A percentile compares a stretch with the other conserved stretches of the same genome.
Conservation (phyloP, 306 rosid genomes). For the Sesbania bispinosa region DNA sequence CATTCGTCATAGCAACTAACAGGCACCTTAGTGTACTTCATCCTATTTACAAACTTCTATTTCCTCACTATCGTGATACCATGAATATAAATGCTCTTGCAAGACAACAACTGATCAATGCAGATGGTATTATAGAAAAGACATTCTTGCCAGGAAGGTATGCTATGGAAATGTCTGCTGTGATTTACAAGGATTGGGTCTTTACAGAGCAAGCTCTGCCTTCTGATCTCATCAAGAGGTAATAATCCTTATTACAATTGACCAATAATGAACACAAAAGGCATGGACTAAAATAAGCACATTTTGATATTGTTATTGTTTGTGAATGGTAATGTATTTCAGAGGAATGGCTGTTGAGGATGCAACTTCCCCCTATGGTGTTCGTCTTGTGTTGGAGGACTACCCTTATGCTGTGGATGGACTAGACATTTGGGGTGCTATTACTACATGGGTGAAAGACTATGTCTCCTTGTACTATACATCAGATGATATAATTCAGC, state of each 20-base stretch:
- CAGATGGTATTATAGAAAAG: slow-evolving; percentile 30
- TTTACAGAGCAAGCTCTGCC: slow-evolving; percentile 39
- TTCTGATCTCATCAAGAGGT: slow-evolving; percentile 41
- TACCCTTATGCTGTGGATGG: slow-evolving; percentile 65
- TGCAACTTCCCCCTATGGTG: slow-evolving; percentile 43
- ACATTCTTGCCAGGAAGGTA: slow-evolving; percentile 30
- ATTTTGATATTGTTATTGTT: neutral
- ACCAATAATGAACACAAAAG: no score
- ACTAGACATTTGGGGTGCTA: slow-evolving; percentile 65
- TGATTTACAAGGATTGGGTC: slow-evolving; percentile 34
- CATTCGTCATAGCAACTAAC: slow-evolving; percentile 44
- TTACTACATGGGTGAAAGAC: slow-evolving; percentile 58
- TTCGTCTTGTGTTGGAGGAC: slow-evolving; percentile 54
- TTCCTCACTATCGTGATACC: slow-evolving; percentile 41
- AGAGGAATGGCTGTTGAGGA: slow-evolving; percentile 72
- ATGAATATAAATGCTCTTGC: slow-evolving; percentile 40
- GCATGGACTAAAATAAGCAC: no score
- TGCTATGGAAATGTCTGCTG: slow-evolving; percentile 34
- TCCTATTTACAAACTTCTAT: slow-evolving; percentile 30
- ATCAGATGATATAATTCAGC: slow-evolving; percentile 32
- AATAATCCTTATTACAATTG: neutral
- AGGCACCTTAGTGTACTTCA: slow-evolving; percentile 41
- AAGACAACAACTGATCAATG: slow-evolving; percentile 22
- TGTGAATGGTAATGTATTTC: neutral
- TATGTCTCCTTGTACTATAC: slow-evolving; percentile 47